Base-by-base conservation (phyloP, 106 monocot genomes). In the Dioscorea dumetorum region DNA sequence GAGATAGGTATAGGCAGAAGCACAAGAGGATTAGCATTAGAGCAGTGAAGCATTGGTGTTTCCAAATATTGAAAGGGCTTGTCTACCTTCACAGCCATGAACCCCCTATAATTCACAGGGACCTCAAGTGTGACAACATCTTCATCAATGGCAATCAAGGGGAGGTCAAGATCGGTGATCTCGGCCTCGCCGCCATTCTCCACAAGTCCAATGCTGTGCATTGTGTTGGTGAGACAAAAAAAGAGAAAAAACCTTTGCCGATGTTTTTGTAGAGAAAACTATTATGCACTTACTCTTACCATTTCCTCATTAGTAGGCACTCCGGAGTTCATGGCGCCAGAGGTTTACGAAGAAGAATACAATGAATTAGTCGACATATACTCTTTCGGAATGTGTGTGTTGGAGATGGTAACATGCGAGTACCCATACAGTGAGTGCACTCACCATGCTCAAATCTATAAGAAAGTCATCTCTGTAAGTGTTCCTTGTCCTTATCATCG, bases 131-230 rank as follows among this genome's bases (percentile, higher is more conserved):
- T 66, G 97, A 99, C 68, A 99, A 99, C 70, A 92, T 99, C 60
- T 99, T 99, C 85, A 87, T 99, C 53, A 99, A 99, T 79, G 97
- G 97, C 8, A 99, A 99, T 24, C 91, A 87, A 34, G 92, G 97
- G n/a, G 86, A 84, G 73, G 92, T 99, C 58, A 99, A 99, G 76
- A 99, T 99, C 21, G 97, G 97, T 8, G 97, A 99, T 57, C 92
- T 99, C 7, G 97, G 97, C 49, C 92, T 99, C 31, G 97, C 92
- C 11, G 97, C 89, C 24, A 90, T 99, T 33, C 91, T 89, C 58
- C 79, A 84, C 9, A 99, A 99, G 58, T 92, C 97, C 21, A 82
- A 85, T 57, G 92, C 89, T 20, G 88, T 77, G 13, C 86, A 87
- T 64, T 89, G 88, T 61, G 97, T 99, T 0, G 95, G 95, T 95